Percentiles rank a stretch among this genome's conserved stretches.
Evolutionary conservation across 2,329 filamentous ascomycete species (phyloP).

Genomic region (Clarireedia homoeocarpa): DNA sequence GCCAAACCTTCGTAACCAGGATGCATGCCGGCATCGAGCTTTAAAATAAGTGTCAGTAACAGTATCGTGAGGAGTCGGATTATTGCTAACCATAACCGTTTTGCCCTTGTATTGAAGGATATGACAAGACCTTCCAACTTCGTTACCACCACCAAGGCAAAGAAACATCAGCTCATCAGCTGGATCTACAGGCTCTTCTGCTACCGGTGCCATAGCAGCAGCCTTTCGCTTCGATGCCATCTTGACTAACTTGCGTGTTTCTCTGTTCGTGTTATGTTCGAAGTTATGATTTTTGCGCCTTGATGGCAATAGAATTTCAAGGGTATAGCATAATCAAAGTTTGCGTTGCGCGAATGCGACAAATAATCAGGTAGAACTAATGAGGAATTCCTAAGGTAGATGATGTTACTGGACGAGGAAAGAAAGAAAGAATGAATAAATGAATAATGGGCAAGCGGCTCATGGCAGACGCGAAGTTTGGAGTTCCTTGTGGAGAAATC

Average conservation of each 20-base stretch:
- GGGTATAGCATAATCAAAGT: neutral
- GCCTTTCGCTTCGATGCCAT: slow-evolving; percentile 97
- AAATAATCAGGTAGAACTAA: neutral
- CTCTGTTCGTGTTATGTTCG: neutral
- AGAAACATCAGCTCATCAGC: slow-evolving; percentile 92
- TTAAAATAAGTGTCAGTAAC: slow-evolving; percentile 9
- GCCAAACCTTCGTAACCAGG: slow-evolving; percentile 92
- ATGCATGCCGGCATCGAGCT: slow-evolving; percentile 97
- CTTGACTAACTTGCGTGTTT: slow-evolving; percentile 1
- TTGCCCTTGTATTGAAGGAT: slow-evolving; percentile 99
- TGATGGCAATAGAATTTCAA: neutral
- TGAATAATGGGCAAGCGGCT: neutral
- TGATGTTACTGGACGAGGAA: neutral
- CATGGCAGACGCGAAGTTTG: slow-evolving; percentile 8
- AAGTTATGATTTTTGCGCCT: neutral
- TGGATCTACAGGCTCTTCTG: slow-evolving; percentile 85
- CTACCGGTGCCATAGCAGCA: slow-evolving; percentile 57
- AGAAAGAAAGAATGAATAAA: neutral
- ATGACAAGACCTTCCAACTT: slow-evolving; percentile 94
- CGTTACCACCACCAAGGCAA: slow-evolving; percentile 89
- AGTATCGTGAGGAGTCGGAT: neutral
- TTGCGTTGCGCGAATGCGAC: neutral
- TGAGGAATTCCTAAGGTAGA: neutral
- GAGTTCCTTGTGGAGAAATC: neutral
- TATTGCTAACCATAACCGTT: slow-evolving; percentile 78